A percentile compares a stretch with the other conserved stretches of the same genome.
Evolutionary conservation across 768 basidiomycete species (phyloP).

Genomic region (Astraeus odoratus): DNA sequence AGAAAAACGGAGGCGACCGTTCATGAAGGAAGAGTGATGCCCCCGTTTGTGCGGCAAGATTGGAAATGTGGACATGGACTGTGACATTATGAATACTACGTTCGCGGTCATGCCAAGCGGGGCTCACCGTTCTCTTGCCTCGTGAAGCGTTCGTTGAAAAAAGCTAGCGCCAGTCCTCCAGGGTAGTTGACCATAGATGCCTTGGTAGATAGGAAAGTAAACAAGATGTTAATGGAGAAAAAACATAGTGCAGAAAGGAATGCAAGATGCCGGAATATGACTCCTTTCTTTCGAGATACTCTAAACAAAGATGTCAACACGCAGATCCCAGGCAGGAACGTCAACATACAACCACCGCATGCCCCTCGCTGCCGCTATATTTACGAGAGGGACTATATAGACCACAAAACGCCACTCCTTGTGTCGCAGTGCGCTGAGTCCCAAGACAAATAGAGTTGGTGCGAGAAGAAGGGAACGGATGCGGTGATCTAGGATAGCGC

Average conservation of each 20-base stretch:
- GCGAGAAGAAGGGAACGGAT: conserved; percentile 47
- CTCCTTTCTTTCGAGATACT: conserved; percentile 42
- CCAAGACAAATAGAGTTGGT: conserved; percentile 43
- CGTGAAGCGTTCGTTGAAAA: conserved; percentile 50
- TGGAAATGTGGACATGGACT: conserved; percentile 73
- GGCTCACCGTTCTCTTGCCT: conserved; percentile 25
- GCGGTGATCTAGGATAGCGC: conserved; percentile 39
- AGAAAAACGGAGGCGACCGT: conserved; percentile 48
- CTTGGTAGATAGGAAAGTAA: conserved; percentile 45
- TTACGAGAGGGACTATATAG: conserved; percentile 78
- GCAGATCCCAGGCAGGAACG: conserved; percentile 1
- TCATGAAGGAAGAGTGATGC: conserved; percentile 82
- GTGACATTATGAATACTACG: conserved; percentile 9
- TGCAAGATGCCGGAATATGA: conserved; percentile 37
- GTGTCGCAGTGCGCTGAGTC: conserved; percentile 77
- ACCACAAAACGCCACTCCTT: conserved; percentile 98
- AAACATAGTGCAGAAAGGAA: conserved; percentile 40
- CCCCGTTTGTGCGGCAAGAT: conserved; percentile 85
- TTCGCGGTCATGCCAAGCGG: no score
- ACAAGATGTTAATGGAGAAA: conserved; percentile 45
- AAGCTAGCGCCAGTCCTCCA: conserved; percentile 66
- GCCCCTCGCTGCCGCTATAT: conserved; percentile 69
- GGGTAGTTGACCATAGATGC: conserved; percentile 82
- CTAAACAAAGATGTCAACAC: conserved; percentile 22
- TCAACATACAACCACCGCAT: conserved; percentile 54